A percentile compares a stretch with the other conserved stretches of the same genome.
phyloP scores from a whole-genome alignment of 2,329 filamentous ascomycete species.

The Emmonsia crescens region DNA sequence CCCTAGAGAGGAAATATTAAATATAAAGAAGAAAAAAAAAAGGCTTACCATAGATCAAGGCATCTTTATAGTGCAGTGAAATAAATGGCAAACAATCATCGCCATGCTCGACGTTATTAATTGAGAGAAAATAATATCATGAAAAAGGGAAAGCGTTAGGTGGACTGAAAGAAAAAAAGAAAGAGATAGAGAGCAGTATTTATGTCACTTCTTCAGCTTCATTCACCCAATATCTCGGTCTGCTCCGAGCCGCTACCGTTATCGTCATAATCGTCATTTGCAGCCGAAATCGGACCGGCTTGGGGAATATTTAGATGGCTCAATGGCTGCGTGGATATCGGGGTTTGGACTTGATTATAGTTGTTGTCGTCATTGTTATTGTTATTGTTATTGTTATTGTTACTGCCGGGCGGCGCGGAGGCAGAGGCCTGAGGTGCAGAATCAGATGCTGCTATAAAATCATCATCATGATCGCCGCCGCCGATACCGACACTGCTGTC shows the following conservation, averaged over 20 bases:
- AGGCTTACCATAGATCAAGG: not conserved
- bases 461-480: not conserved
- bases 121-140: not conserved
- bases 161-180: not conserved
- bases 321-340: not conserved
- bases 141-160: not conserved
- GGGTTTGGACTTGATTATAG: not conserved
- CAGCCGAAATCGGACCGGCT: not conserved
- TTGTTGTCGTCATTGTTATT: not conserved
- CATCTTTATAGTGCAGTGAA: constrained; percentile 21
- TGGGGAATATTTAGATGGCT: not conserved
- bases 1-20: not conserved
- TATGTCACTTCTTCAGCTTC: not conserved
- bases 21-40: not conserved
- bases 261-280: constrained; percentile 9
- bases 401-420: not conserved
- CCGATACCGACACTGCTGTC: not conserved
- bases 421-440: not conserved
- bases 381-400: not conserved
- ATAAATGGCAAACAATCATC: not conserved
- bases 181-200: not conserved
- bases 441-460: not conserved
- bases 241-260: constrained; percentile 13
- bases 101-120: not conserved
- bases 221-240: constrained; percentile 10